Evolutionary conservation across 768 basidiomycete species (phyloP).

Genomic region (Termitomyces sp.): DNA sequence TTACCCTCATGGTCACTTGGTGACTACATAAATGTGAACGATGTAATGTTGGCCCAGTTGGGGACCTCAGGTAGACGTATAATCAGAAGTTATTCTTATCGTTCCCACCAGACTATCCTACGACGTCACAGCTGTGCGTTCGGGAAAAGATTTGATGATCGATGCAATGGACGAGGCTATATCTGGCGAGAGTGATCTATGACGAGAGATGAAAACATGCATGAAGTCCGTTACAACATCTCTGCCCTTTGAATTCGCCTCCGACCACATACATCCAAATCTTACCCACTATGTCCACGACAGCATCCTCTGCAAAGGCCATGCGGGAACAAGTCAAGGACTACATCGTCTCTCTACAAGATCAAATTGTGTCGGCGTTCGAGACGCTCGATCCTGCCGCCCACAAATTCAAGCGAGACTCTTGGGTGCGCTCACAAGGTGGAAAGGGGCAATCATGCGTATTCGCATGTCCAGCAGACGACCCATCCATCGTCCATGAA

Average conservation of each 20-base stretch:
- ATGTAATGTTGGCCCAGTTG: too few species aligned
- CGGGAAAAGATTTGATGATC: neutral
- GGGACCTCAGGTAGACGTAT: too few species aligned
- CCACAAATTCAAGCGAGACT: slow-evolving; percentile 73
- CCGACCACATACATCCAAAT: too few species aligned
- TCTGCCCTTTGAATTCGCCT: neutral
- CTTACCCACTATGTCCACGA: slow-evolving; percentile 8
- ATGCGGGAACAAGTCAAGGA: slow-evolving; percentile 79
- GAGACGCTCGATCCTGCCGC: slow-evolving; percentile 74
- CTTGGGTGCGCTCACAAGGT: slow-evolving; percentile 68
- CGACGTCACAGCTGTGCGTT: neutral
- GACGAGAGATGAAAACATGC: neutral
- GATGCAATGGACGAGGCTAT: neutral
- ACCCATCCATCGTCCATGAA: slow-evolving; percentile 21
- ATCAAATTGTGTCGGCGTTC: slow-evolving; percentile 68
- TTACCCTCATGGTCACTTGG: neutral
- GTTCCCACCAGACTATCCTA: neutral
- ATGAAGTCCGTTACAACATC: neutral
- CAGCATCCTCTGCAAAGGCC: slow-evolving; percentile 17
- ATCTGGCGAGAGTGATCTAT: neutral
- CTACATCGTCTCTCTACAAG: slow-evolving; percentile 74
- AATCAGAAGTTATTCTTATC: too few species aligned
- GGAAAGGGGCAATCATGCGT: slow-evolving; percentile 82
- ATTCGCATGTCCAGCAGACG: slow-evolving; percentile 47
- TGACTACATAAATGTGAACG: too few species aligned